Evolutionary conservation across 306 rosid genomes (phyloP), one percentile per base, ranked within the genome.

Genomic region (Echinosophora koreensis): DNA sequence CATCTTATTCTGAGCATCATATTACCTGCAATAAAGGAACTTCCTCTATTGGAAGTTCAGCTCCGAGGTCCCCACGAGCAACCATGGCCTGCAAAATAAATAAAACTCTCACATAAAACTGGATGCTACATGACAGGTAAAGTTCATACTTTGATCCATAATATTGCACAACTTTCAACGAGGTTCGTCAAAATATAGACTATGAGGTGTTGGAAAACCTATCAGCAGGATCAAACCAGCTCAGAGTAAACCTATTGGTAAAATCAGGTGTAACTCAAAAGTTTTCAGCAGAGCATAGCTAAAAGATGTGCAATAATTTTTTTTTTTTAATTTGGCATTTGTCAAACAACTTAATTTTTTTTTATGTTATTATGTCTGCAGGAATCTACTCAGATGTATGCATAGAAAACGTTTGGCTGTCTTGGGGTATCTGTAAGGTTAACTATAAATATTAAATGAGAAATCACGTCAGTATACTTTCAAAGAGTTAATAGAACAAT

Each of bases 41-140:
- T 12, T 95, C 99, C 86, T 95, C 99, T 44, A 95, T 92, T 70
- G 97, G 99, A 81, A 92, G 99, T 80, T 95, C 99, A 77, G 99
- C 99, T 79, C 99, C 99, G 77, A 95, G 99, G 86, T 95, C 99
- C 80, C 98, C 98, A 61, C 97, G 99, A 88, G 99, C 99, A 74
- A 90, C 96, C 99, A 95, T 92, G 32, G 97, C 99, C 98, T 95
- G 71, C 64, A 69, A 84, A 79, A 77, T 57, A 65, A 73, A 81
- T 55, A 55, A 58, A 77, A 62, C 17, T 73, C 75, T 41, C 7
- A 67, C 42, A 56, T 68, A 71, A 77, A 80, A 56, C 56, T 15
- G 61, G 32, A 77, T 46, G 75, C 39, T 38, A 67, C 54, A 72
- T 6, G 30, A 57, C 47, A 72, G 60, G 71, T 42, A 67, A 59